These are phyloP conservation scores for Euphorbia tirucalli DNA, from an alignment of 345 rosid genomes.

Conservation along the genomic window DNA sequence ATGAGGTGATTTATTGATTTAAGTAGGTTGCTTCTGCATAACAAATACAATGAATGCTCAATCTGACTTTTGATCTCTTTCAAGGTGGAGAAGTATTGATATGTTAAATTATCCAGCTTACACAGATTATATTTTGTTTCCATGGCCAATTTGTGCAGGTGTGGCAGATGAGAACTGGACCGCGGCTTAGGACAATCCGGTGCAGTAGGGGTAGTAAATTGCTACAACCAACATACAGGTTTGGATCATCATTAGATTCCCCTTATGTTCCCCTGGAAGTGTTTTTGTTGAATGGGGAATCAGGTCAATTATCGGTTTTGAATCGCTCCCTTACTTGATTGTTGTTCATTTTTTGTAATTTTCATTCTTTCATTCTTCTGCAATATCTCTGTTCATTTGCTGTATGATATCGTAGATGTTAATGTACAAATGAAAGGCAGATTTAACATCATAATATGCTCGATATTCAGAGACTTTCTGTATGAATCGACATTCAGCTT, in stretches of 20 bases:
- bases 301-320: slow-evolving; percentile 74
- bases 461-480: neutral
- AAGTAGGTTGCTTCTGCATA: no score
- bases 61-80: no score
- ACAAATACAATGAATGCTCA: no score
- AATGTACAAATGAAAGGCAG: neutral
- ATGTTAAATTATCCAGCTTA: no score
- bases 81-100: no score
- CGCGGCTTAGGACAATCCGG: slow-evolving; percentile 64
- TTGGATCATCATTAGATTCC: slow-evolving; percentile 60
- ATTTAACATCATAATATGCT: no score
- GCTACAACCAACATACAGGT: slow-evolving; percentile 82
- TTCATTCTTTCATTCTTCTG: neutral
- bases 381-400: neutral
- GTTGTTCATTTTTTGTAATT: no score
- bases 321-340: slow-evolving; percentile 54
- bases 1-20: neutral
- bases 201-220: slow-evolving; percentile 76
- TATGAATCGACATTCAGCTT: no score
- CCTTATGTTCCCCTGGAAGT: slow-evolving; percentile 83
- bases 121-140: no score
- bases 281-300: slow-evolving; percentile 79
- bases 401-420: neutral
- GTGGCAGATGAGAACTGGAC: slow-evolving; percentile 99
- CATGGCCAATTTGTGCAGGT: slow-evolving; percentile 43